phyloP scores from a whole-genome alignment of 441 rosid species.

The Populus tomentosa region DNA sequence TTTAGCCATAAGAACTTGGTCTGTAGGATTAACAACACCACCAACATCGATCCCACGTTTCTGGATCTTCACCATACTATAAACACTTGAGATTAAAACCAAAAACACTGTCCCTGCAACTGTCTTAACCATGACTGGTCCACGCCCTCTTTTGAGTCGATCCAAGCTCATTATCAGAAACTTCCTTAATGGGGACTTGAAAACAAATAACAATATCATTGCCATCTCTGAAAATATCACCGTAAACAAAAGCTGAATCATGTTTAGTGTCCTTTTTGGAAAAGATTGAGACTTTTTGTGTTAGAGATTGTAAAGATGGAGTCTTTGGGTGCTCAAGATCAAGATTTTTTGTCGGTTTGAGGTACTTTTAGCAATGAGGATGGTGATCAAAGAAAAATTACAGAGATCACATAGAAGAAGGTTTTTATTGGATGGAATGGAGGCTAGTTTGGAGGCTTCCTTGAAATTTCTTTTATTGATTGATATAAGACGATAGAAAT shows the following conservation, averaged over 20 bases:
- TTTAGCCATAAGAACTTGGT: constrained; percentile 69
- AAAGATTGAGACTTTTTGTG: not conserved
- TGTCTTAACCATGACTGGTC: constrained; percentile 71
- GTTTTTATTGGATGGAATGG: not conserved
- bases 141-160: constrained; percentile 75
- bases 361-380: not conserved
- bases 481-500: not conserved
- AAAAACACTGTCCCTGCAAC: constrained; percentile 57
- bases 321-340: not conserved
- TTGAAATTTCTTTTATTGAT: not conserved
- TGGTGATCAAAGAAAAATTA: not conserved
- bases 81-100: constrained; percentile 52
- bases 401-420: not conserved
- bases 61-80: constrained; percentile 58
- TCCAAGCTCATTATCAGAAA: constrained; percentile 61
- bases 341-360: not conserved
- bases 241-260: constrained; percentile 71
- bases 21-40: constrained; percentile 64
- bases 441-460: not conserved
- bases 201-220: constrained; percentile 54
- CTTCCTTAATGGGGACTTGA: constrained; percentile 76
- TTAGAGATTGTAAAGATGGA: not conserved
- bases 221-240: constrained; percentile 66
- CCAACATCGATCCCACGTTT: constrained; percentile 52
- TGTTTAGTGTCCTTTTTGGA: constrained; percentile 10